Percentiles rank a stretch among this genome's conserved stretches.
phyloP scores from a whole-genome alignment of 257 asterid species.

The Avicennia marina region DNA sequence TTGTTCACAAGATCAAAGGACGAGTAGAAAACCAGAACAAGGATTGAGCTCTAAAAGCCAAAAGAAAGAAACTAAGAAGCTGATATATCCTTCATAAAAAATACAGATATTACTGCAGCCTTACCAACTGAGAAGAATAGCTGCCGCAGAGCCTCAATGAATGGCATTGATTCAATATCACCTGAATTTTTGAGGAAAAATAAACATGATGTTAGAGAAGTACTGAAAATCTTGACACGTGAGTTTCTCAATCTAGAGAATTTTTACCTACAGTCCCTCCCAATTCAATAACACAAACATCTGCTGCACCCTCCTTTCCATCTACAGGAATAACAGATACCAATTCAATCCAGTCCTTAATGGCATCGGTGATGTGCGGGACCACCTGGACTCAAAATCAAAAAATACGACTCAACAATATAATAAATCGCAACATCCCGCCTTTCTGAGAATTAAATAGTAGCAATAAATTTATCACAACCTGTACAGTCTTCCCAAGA shows the following conservation, averaged over 20 bases:
- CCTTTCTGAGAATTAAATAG: constrained; percentile 2
- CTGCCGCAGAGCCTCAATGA: constrained; percentile 93
- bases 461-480: constrained; percentile 22
- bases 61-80: not conserved
- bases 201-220: not conserved
- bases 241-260: constrained; percentile 1
- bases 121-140: constrained; percentile 87
- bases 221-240: not conserved
- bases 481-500: constrained; percentile 99
- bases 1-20: no score
- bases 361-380: constrained; percentile 94
- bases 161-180: constrained; percentile 99
- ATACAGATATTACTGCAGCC: constrained; percentile 18
- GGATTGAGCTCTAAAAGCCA: not conserved
- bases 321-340: constrained; percentile 86
- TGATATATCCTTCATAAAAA: not conserved
- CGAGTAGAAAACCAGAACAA: constrained; percentile 2
- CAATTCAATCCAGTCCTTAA: constrained; percentile 83
- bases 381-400: constrained; percentile 62
- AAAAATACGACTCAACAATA: constrained; percentile 5
- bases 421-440: not conserved
- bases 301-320: constrained; percentile 90
- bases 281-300: constrained; percentile 96
- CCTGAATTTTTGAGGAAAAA: constrained; percentile 38
- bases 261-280: constrained; percentile 97